Percentiles rank a stretch among this genome's conserved stretches.
Evolutionary conservation across 2,329 filamentous ascomycete species (phyloP).

Genomic region (Verticillium klebahnii): DNA sequence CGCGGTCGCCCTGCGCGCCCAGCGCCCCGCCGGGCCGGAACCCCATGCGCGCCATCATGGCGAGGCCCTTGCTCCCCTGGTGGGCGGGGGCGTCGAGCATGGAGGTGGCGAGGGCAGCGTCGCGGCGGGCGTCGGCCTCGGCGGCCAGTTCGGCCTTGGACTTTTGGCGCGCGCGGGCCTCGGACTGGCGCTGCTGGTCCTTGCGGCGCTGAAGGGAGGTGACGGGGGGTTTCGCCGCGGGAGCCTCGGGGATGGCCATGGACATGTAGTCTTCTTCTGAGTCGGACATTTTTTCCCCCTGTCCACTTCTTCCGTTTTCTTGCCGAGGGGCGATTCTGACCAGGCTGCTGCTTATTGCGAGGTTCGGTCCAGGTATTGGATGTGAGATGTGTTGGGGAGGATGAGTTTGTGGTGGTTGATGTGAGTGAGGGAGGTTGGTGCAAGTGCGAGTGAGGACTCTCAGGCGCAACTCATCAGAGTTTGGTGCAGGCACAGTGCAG

Average conservation of each 20-base stretch:
- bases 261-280: slow-evolving; percentile 97
- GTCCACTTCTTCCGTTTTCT: neutral
- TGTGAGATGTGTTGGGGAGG: neutral
- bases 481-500: neutral
- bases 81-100: slow-evolving; percentile 55
- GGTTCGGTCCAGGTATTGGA: too few species aligned
- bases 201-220: slow-evolving; percentile 51
- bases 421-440: neutral
- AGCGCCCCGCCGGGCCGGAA: slow-evolving; percentile 71
- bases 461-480: neutral
- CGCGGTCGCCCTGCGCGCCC: slow-evolving; percentile 51
- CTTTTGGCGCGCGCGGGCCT: slow-evolving; percentile 62
- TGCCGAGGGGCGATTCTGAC: neutral
- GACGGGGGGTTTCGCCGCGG: slow-evolving; percentile 36
- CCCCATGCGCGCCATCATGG: slow-evolving; percentile 97
- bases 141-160: slow-evolving; percentile 81
- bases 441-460: neutral
- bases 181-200: slow-evolving; percentile 57
- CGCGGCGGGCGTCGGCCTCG: slow-evolving; percentile 66
- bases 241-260: slow-evolving; percentile 67
- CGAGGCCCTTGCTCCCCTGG: slow-evolving; percentile 76
- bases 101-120: slow-evolving; percentile 71
- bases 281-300: slow-evolving; percentile 32
- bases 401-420: neutral
- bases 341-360: too few species aligned